These are phyloP conservation scores for Glycine tomentella DNA, from an alignment of 306 rosid genomes.

Conservation along the genomic window DNA sequence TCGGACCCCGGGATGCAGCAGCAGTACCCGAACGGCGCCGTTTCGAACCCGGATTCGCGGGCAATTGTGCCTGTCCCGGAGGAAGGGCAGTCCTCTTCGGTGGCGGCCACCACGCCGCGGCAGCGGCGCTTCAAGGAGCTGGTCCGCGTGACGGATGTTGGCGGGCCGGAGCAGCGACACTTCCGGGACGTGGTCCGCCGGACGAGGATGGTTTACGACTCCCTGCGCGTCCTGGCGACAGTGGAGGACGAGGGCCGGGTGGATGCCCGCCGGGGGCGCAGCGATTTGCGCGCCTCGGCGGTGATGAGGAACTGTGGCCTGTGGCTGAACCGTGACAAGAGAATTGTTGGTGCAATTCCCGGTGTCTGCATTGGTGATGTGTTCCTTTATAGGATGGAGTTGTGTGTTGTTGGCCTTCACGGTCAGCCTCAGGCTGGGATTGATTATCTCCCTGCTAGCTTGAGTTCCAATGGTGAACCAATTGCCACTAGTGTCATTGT, in stretches of 20 bases:
- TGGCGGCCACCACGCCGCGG: conserved; percentile 31
- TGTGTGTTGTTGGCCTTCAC: conserved; percentile 88
- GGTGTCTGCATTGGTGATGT: conserved; percentile 87
- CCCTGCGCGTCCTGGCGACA: conserved; percentile 64
- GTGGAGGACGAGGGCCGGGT: conserved; percentile 61
- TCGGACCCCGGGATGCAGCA: no score
- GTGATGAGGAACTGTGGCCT: conserved; percentile 68
- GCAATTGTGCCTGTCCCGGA: conserved; percentile 69
- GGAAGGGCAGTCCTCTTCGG: conserved; percentile 32
- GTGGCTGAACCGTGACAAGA: conserved; percentile 89
- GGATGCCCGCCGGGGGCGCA: conserved; percentile 52
- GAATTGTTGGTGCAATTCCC: conserved; percentile 92
- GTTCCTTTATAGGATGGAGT: conserved; percentile 84
- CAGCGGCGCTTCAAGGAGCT: conserved; percentile 59
- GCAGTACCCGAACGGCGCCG: no score
- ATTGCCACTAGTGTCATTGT: conserved; percentile 93
- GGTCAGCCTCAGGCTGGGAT: conserved; percentile 96
- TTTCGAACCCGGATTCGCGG: conserved; percentile 50
- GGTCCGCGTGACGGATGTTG: conserved; percentile 73
- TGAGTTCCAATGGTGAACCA: conserved; percentile 90
- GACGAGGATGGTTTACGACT: conserved; percentile 79
- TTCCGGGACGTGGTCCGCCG: conserved; percentile 67
- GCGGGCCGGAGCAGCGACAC: conserved; percentile 62
- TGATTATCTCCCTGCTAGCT: conserved; percentile 79
- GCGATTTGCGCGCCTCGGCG: conserved; percentile 73